Evolutionary conservation across 2,329 filamentous ascomycete species (phyloP).

Genomic region (Aspergillus clavatus): DNA sequence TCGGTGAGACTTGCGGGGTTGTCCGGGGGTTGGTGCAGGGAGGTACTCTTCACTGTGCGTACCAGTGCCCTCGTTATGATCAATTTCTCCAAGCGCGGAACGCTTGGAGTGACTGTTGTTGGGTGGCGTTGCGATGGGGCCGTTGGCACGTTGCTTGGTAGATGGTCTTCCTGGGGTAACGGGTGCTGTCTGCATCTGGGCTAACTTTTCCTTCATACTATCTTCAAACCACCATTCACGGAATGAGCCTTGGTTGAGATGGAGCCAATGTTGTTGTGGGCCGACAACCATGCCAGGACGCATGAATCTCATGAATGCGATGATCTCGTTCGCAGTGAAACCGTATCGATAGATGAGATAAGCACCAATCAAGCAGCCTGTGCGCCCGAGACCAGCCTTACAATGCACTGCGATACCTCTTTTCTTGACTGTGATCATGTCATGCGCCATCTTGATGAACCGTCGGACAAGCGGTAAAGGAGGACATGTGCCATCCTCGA

Average conservation of each 20-base stretch:
- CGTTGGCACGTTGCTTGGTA: slow-evolving; percentile 59
- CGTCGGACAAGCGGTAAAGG: slow-evolving; percentile 82
- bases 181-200: slow-evolving; percentile 58
- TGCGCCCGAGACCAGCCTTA: slow-evolving; percentile 93
- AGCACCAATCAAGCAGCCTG: slow-evolving; percentile 91
- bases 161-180: slow-evolving; percentile 51
- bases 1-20: slow-evolving; percentile 83
- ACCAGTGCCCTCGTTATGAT: slow-evolving; percentile 62
- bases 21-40: slow-evolving; percentile 89
- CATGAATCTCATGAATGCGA: slow-evolving; percentile 99
- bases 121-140: slow-evolving; percentile 75
- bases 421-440: slow-evolving; percentile 85
- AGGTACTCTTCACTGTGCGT: slow-evolving; percentile 69
- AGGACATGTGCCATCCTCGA: slow-evolving; percentile 95
- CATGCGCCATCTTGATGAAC: slow-evolving; percentile 91
- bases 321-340: slow-evolving; percentile 95
- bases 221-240: slow-evolving; percentile 94
- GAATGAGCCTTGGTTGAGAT: slow-evolving; percentile 94
- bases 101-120: slow-evolving; percentile 71
- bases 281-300: slow-evolving; percentile 97
- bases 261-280: slow-evolving; percentile 97
- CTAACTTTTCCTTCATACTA: slow-evolving; percentile 73
- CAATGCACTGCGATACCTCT: slow-evolving; percentile 96
- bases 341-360: slow-evolving; percentile 97
- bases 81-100: slow-evolving; percentile 88